Evolutionary conservation across 768 basidiomycete genomes (phyloP).

Genomic region (Lentinula detonsa): DNA sequence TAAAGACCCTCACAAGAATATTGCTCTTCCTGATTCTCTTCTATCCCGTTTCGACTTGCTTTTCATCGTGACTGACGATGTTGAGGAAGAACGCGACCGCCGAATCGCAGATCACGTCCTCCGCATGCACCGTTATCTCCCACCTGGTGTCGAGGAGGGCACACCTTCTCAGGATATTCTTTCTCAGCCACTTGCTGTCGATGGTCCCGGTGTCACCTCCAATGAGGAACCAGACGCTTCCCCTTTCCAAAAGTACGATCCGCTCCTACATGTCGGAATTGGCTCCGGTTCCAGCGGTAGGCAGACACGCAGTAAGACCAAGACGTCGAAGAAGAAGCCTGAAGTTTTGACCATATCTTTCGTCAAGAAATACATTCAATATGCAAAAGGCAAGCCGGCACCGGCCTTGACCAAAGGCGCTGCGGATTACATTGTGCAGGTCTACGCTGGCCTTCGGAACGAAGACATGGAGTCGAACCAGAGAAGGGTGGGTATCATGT

Average conservation of each 20-base stretch:
- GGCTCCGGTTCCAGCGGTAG: slow-evolving; percentile 41
- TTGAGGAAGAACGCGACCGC: slow-evolving; percentile 91
- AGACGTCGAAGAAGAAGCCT: slow-evolving; percentile 41
- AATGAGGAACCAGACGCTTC: slow-evolving; percentile 62
- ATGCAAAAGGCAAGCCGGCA: slow-evolving; percentile 83
- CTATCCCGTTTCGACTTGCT: slow-evolving; percentile 98
- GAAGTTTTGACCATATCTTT: slow-evolving; percentile 92
- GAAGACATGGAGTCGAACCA: slow-evolving; percentile 86
- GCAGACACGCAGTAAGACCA: slow-evolving; percentile 48
- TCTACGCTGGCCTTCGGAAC: slow-evolving; percentile 88
- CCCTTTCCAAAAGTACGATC: slow-evolving; percentile 96
- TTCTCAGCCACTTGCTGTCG: slow-evolving; percentile 82
- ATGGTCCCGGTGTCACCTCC: slow-evolving; percentile 56
- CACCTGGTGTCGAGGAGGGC: slow-evolving; percentile 95
- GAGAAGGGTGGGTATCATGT: slow-evolving; percentile 56
- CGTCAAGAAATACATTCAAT: slow-evolving; percentile 98
- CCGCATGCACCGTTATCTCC: slow-evolving; percentile 93
- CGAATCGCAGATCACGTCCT: slow-evolving; percentile 96
- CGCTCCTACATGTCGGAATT: slow-evolving; percentile 86
- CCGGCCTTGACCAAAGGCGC: slow-evolving; percentile 90
- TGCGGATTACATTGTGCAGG: slow-evolving; percentile 88
- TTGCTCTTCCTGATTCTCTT: slow-evolving; percentile 94
- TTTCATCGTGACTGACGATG: slow-evolving; percentile 97
- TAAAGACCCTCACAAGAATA: slow-evolving; percentile 98
- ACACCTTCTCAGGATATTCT: slow-evolving; percentile 86